Percentiles rank a stretch among this genome's conserved stretches.
These are phyloP conservation scores for Vitis amurensis DNA, from an alignment of 164 flowering plant species.

Conservation along the genomic window DNA sequence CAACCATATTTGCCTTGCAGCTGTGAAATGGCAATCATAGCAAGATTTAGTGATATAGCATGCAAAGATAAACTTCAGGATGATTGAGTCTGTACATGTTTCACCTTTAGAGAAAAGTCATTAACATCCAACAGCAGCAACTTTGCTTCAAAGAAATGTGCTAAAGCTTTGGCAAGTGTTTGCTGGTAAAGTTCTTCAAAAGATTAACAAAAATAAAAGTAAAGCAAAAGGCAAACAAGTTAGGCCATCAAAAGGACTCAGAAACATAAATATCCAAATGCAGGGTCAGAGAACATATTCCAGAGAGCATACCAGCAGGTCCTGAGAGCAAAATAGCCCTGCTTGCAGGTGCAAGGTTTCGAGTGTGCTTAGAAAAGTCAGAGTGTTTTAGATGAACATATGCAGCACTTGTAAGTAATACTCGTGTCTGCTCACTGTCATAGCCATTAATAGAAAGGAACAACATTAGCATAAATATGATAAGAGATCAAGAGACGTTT, in stretches of 20 bases:
- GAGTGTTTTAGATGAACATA: conserved; percentile 61
- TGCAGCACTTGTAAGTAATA: conserved; percentile 65
- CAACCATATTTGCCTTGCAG: conserved; percentile 49
- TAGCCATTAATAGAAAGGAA: conserved; percentile 2
- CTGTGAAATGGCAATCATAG: conserved; percentile 23
- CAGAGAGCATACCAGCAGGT: conserved; percentile 49
- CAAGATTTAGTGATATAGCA: not conserved
- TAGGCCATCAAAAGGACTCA: not conserved
- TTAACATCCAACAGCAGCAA: conserved; percentile 38
- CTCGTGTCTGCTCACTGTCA: conserved; percentile 57
- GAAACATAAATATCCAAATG: not conserved
- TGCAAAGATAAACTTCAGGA: not conserved
- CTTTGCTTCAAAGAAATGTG: conserved; percentile 44
- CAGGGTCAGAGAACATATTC: not conserved
- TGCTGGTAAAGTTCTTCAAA: conserved; percentile 48
- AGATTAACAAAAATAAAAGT: conserved; percentile 4
- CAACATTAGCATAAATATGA: too few species aligned
- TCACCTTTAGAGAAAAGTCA: conserved; percentile 45
- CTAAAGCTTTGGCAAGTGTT: conserved; percentile 50
- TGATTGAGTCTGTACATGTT: not conserved
- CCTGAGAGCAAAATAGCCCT: conserved; percentile 72
- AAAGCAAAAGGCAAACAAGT: not conserved
- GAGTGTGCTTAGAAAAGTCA: conserved; percentile 58
- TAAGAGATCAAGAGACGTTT: not conserved
- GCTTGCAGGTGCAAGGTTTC: conserved; percentile 73